Evolutionary conservation across 2,329 filamentous ascomycete genomes (phyloP), one percentile per base, ranked within the genome.

Genomic region (Cordyceps cicadae): DNA sequence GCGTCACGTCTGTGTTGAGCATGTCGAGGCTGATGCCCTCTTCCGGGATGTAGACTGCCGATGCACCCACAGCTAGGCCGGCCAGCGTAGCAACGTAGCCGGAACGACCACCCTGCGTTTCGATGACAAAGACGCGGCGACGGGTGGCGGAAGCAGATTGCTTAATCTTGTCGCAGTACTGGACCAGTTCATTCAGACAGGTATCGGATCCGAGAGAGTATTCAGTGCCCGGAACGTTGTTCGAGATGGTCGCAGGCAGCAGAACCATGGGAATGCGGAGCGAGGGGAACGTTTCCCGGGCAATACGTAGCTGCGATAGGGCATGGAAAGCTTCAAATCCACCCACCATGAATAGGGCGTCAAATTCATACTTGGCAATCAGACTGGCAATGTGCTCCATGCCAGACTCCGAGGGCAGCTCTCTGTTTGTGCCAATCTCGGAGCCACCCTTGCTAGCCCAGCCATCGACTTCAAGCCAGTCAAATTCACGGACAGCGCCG

Each of bases 361-460:
- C 92, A 66, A 99, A 92, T 65, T 89, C 85, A 79, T 95, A 94
- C 67, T 89, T 80, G 71, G 89, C 85, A 71, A 99, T 91, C 65
- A 93, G 87, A 67, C 86, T 84, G 39, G 93, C 92, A 29, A 94
- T 89, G 51, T 82, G 84, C 67, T 89, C 87, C 74, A 97, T 87
- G 67, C 95, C 92, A 0, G 84, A 86, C 69, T 96, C 92, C 21
- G 84, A 85, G 6, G 94, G 94, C 37, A 97, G 84, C 69, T 92
- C 92, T 68, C 94, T 89, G 80, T 99, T 99, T 29, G 93, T 99
- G 67, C 94, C 94, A 69, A 99, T 97, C 73, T 99, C 94, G 2
- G 92, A 97, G 63, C 94, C 94, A 71, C 94, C 94, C 76, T 92
- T 93, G 76, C 92, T 96, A 15, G 93, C 92, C 94, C 94, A 99